Evolutionary conservation across 2,329 filamentous ascomycete genomes (phyloP), one percentile per base, ranked within the genome.

Genomic region (Fusarium devonianum): DNA sequence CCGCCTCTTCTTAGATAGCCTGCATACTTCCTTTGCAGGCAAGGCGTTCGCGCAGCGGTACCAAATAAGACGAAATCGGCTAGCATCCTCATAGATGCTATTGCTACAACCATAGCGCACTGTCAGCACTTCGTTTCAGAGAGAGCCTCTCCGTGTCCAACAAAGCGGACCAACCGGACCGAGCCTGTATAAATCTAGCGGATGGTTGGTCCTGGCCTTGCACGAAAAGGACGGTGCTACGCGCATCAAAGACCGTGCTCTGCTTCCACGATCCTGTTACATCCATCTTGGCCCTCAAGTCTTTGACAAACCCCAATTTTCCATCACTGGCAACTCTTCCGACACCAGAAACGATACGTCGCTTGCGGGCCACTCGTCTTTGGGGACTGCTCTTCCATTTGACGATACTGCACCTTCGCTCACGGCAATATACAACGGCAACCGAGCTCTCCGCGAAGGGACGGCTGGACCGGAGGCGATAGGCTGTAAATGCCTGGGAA

Each of bases 401-500:
- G 21, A 9, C 21, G 21, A 22, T 9, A 22, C 23, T 25, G 23
- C 7, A 10, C 23, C 23, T 25, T 11, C 36, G 14, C 22, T 37
- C 35, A 21, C 35, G 22, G 17, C 16, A 38, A 7, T 12, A 33
- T 13, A 37, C n/a, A n/a, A n/a, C n/a, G n/a, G n/a, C n/a, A n/a
- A n/a, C n/a, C n/a, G n/a, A n/a, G n/a, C n/a, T n/a, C n/a, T n/a
- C n/a, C n/a, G n/a, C 23, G 29, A 41, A 38, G 41, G 53, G 39
- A 44, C 55, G 39, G 43, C 26, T 44, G 54, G 43, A 58, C 53
- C 41, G 42, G 58, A 54, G 49, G 47, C 48, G 9, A 38, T 49
- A 40, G 25, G 30, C 41, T 48, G 32, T 32, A 46, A 39, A 35
- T 37, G 41, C 26, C 38, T 32, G 39, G 18, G 32, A 42, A 46